Evolutionary conservation across 257 asterid species (phyloP).

Genomic region (Scutellaria galericulata): DNA sequence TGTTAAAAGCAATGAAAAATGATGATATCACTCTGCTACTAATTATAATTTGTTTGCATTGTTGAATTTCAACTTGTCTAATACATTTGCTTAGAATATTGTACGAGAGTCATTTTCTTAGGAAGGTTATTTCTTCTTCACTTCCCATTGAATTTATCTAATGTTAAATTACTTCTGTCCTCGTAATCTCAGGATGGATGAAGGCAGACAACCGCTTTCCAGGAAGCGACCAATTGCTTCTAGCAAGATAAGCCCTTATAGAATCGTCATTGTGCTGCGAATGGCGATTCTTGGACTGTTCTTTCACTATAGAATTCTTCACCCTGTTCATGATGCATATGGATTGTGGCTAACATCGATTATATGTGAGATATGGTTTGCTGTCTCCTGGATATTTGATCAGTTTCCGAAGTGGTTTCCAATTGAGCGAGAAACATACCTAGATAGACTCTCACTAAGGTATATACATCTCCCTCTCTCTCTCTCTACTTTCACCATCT

Average conservation of each 20-base stretch:
- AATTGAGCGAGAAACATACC: slow-evolving; percentile 85
- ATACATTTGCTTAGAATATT: background rate
- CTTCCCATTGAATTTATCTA: slow-evolving; percentile 13
- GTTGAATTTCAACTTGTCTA: slow-evolving; percentile 10
- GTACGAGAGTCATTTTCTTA: background rate
- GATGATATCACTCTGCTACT: background rate
- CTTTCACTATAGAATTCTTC: slow-evolving; percentile 86
- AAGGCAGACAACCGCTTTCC: slow-evolving; percentile 98
- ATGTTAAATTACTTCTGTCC: slow-evolving; percentile 1
- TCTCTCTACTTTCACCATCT: background rate
- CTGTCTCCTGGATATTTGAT: slow-evolving; percentile 91
- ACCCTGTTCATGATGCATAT: slow-evolving; percentile 90
- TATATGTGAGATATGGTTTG: slow-evolving; percentile 96
- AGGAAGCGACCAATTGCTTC: slow-evolving; percentile 86
- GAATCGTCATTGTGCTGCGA: slow-evolving; percentile 79
- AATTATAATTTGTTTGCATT: slow-evolving; percentile 3
- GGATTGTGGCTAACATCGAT: slow-evolving; percentile 94
- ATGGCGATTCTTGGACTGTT: slow-evolving; percentile 79
- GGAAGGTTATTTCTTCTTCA: slow-evolving; percentile 5
- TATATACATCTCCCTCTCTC: slow-evolving; percentile 23
- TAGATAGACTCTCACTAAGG: slow-evolving; percentile 89
- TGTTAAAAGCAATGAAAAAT: slow-evolving; percentile 11
- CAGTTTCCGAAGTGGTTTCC: slow-evolving; percentile 97
- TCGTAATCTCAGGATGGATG: slow-evolving; percentile 76
- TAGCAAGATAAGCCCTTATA: slow-evolving; percentile 91